Conservation (phyloP, 306 rosid species). For the Sechiopsis laciniata region DNA sequence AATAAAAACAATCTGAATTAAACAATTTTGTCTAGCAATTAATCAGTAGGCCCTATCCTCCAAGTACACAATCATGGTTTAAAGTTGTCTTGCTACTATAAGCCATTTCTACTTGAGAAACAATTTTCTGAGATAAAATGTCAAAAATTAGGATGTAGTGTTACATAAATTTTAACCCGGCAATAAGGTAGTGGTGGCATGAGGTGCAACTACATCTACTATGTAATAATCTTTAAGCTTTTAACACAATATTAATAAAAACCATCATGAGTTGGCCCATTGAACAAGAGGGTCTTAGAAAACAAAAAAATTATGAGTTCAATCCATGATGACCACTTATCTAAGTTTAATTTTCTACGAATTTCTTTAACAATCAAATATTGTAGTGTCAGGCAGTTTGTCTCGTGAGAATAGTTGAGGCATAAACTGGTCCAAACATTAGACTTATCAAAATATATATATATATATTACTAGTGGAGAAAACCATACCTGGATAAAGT, state of each 20-base stretch:
- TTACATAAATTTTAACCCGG: background rate
- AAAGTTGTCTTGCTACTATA: background rate
- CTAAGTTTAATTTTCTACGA: too few species aligned
- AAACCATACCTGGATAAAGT: slow-evolving; percentile 72
- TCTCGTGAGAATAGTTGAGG: too few species aligned
- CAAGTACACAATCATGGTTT: background rate
- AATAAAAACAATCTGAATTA: background rate
- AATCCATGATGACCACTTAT: too few species aligned
- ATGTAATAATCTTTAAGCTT: background rate
- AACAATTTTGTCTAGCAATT: background rate
- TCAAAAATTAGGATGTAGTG: background rate
- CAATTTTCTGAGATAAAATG: background rate
- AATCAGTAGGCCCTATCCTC: background rate
- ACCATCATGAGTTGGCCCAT: too few species aligned
- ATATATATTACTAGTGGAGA: background rate
- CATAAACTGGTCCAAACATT: too few species aligned
- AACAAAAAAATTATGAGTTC: too few species aligned
- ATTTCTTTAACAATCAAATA: too few species aligned
- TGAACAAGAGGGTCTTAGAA: too few species aligned
- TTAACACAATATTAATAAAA: background rate
- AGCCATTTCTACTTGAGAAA: background rate
- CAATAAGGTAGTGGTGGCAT: background rate
- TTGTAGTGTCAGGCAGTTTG: too few species aligned
- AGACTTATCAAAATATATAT: too few species aligned
- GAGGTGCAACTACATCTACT: background rate